Evolutionary conservation across 108 stramenopile species (phyloP).

Genomic region (Nitzschia sp.): DNA sequence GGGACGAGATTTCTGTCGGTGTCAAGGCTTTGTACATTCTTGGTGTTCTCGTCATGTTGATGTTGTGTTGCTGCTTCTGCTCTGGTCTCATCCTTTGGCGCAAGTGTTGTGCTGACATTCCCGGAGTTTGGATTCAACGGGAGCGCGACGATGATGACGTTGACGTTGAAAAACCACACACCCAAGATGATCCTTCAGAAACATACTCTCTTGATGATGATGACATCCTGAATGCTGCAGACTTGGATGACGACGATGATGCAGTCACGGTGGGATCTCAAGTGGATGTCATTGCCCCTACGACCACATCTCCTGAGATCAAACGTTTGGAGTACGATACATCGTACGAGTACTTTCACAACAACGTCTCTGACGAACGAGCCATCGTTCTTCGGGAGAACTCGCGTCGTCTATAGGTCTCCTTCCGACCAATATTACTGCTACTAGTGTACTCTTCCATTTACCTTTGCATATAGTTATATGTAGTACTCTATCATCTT

Average conservation of each 20-base stretch:
- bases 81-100: conserved; percentile 7
- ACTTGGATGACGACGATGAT: not conserved
- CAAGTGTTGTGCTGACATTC: conserved; percentile 15
- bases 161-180: conserved; percentile 3
- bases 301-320: not conserved
- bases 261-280: not conserved
- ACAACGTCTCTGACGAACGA: too few species aligned
- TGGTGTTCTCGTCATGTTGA: conserved; percentile 4
- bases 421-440: too few species aligned
- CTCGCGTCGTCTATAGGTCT: too few species aligned
- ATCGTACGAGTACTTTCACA: too few species aligned
- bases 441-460: too few species aligned
- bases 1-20: not conserved
- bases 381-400: too few species aligned
- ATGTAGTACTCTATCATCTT: too few species aligned
- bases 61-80: conserved; percentile 17
- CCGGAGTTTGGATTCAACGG: conserved; percentile 1
- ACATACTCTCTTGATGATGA: conserved; percentile 12
- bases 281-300: not conserved
- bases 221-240: not conserved
- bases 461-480: too few species aligned
- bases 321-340: not conserved
- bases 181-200: conserved; percentile 6
- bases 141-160: not conserved
- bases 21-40: conserved; percentile 9